phyloP scores from a whole-genome alignment of 805 yeast genomes.

The Spathaspora girioi region DNA sequence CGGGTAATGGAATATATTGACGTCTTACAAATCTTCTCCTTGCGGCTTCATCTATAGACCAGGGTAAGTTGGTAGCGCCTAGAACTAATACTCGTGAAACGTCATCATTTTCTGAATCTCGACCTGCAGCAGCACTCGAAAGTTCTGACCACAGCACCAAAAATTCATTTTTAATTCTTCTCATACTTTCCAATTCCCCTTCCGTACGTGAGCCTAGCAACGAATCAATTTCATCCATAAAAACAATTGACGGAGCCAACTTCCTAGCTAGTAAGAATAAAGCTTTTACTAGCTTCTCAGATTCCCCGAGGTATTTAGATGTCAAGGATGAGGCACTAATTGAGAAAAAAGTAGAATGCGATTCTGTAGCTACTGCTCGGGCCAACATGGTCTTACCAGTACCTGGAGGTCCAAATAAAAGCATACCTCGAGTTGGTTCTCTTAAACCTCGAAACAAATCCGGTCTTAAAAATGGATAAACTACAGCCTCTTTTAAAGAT shows the following conservation, averaged over 20 bases:
- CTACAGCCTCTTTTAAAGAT: slow-evolving; percentile 90
- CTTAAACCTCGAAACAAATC: slow-evolving; percentile 86
- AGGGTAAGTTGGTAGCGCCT: slow-evolving; percentile 94
- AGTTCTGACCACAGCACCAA: slow-evolving; percentile 92
- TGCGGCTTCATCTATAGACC: slow-evolving; percentile 98
- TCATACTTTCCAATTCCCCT: slow-evolving; percentile 81
- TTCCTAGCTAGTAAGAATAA: slow-evolving; percentile 79
- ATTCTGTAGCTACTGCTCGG: slow-evolving; percentile 93
- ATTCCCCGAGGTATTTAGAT: slow-evolving; percentile 85
- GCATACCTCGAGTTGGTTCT: slow-evolving; percentile 96
- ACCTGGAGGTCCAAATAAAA: slow-evolving; percentile 97
- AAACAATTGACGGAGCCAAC: slow-evolving; percentile 88
- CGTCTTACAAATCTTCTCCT: slow-evolving; percentile 87
- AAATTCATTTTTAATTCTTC: slow-evolving; percentile 90
- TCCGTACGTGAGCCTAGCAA: slow-evolving; percentile 71
- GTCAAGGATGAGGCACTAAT: slow-evolving; percentile 88
- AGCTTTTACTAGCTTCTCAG: slow-evolving; percentile 90
- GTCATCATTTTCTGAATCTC: slow-evolving; percentile 45
- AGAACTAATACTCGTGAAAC: slow-evolving; percentile 72
- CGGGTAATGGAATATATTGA: slow-evolving; percentile 93
- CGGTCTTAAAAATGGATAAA: slow-evolving; percentile 91
- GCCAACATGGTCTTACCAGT: slow-evolving; percentile 98
- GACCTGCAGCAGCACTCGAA: slow-evolving; percentile 78
- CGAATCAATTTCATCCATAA: slow-evolving; percentile 95
- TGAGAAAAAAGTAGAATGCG: slow-evolving; percentile 87